Percentiles rank a stretch among this genome's conserved stretches.
phyloP scores from a whole-genome alignment of 345 rosid genomes.

The Eutrema japonicum region DNA sequence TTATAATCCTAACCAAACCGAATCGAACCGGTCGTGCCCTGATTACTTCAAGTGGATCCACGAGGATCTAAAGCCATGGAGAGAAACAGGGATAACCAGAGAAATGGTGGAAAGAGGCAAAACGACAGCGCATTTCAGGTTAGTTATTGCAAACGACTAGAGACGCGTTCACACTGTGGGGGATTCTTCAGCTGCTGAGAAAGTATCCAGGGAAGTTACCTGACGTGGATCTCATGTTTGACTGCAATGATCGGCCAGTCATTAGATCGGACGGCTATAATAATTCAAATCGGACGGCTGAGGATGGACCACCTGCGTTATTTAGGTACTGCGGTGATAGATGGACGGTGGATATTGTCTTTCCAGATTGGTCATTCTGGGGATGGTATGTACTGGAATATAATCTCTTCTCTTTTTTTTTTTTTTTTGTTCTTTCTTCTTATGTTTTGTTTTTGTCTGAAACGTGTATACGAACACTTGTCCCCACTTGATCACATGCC shows the following conservation, averaged over 20 bases:
- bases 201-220: slow-evolving; percentile 67
- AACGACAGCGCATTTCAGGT: slow-evolving; percentile 62
- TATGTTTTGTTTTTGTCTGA: not conserved
- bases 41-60: slow-evolving; percentile 95
- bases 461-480: slow-evolving; percentile 38
- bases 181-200: slow-evolving; percentile 65
- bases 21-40: slow-evolving; percentile 57
- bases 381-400: slow-evolving; percentile 51
- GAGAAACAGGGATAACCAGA: slow-evolving; percentile 61
- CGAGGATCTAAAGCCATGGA: slow-evolving; percentile 90
- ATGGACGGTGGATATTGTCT: slow-evolving; percentile 48
- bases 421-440: not conserved
- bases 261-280: slow-evolving; percentile 38
- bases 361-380: slow-evolving; percentile 64
- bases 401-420: not conserved
- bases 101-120: slow-evolving; percentile 58
- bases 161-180: slow-evolving; percentile 65
- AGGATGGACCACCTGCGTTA: slow-evolving; percentile 47
- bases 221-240: slow-evolving; percentile 74
- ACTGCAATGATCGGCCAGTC: slow-evolving; percentile 63
- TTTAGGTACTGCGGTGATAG: slow-evolving; percentile 56
- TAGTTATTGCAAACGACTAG: slow-evolving; percentile 55
- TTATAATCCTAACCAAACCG: slow-evolving; percentile 21
- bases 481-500: slow-evolving; percentile 43
- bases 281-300: slow-evolving; percentile 20